Evolutionary conservation across 306 rosid species (phyloP).

Genomic region (Vigna reflexopilosa): DNA sequence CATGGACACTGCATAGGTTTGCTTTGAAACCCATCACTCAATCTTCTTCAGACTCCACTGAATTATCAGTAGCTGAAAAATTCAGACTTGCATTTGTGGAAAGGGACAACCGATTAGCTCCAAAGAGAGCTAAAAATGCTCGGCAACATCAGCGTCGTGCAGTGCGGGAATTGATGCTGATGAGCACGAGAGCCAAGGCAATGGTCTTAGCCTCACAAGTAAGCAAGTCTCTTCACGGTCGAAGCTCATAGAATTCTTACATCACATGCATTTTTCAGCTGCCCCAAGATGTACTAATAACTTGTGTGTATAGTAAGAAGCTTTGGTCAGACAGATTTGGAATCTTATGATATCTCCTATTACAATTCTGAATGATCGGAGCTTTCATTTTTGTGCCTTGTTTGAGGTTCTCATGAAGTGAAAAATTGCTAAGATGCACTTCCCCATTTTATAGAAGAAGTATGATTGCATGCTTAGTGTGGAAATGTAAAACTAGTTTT

Average conservation of each 20-base stretch:
- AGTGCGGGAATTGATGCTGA: constrained; percentile 69
- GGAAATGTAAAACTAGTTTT: not conserved
- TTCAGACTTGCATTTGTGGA: constrained; percentile 93
- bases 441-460: constrained; percentile 24
- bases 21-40: constrained; percentile 43
- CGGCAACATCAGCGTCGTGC: constrained; percentile 92
- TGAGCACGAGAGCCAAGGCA: constrained; percentile 77
- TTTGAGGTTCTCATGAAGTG: constrained; percentile 21
- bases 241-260: constrained; percentile 39
- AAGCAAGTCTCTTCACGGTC: constrained; percentile 61
- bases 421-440: constrained; percentile 3
- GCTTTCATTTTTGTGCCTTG: constrained; percentile 9
- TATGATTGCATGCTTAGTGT: constrained; percentile 5
- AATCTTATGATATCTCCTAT: constrained; percentile 3
- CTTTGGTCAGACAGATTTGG: constrained; percentile 8
- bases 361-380: constrained; percentile 10
- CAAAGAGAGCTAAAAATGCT: constrained; percentile 88
- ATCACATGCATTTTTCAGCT: not conserved
- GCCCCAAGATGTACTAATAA: constrained; percentile 28
- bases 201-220: constrained; percentile 73
- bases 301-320: constrained; percentile 35
- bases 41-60: constrained; percentile 47
- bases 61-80: constrained; percentile 85
- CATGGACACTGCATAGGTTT: constrained; percentile 73
- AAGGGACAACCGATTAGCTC: constrained; percentile 85